Percentiles rank a stretch among this genome's conserved stretches.
phyloP scores from a whole-genome alignment of 768 basidiomycete species.

The Agrocybe chaxingu region DNA sequence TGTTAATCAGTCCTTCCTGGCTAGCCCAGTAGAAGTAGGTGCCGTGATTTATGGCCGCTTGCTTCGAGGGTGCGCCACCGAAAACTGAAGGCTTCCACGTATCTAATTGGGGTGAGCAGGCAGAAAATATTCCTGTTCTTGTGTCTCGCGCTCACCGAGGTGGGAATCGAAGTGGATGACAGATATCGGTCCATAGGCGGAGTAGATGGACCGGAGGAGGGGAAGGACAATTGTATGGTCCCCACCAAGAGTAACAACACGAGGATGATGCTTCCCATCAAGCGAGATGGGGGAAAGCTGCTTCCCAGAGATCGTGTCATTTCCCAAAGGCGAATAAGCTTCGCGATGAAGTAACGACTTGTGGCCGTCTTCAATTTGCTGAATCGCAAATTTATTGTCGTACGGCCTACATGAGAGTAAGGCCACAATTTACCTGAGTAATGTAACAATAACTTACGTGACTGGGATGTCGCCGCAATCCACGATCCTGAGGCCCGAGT shows the following conservation, averaged over 20 bases:
- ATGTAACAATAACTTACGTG: conserved; percentile 33
- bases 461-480: conserved; percentile 81
- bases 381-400: conserved; percentile 69
- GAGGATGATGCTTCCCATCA: conserved; percentile 75
- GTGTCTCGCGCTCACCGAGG: conserved; percentile 30
- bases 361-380: conserved; percentile 74
- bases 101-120: conserved; percentile 30
- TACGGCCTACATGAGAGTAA: conserved; percentile 45
- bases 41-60: conserved; percentile 80
- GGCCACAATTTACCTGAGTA: not conserved
- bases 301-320: conserved; percentile 58
- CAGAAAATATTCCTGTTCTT: conserved; percentile 13
- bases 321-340: conserved; percentile 59
- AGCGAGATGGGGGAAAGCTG: conserved; percentile 54
- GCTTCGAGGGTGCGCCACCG: conserved; percentile 68
- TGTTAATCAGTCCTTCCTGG: conserved; percentile 75
- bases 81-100: conserved; percentile 78
- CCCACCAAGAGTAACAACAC: conserved; percentile 81
- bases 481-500: conserved; percentile 62
- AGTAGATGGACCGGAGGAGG: conserved; percentile 64
- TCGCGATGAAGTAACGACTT: conserved; percentile 64
- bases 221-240: conserved; percentile 81
- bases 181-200: conserved; percentile 75
- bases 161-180: conserved; percentile 90
- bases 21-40: conserved; percentile 91